Conservation (phyloP, 169 alveolate genomes). For the Plasmodium fragile region DNA sequence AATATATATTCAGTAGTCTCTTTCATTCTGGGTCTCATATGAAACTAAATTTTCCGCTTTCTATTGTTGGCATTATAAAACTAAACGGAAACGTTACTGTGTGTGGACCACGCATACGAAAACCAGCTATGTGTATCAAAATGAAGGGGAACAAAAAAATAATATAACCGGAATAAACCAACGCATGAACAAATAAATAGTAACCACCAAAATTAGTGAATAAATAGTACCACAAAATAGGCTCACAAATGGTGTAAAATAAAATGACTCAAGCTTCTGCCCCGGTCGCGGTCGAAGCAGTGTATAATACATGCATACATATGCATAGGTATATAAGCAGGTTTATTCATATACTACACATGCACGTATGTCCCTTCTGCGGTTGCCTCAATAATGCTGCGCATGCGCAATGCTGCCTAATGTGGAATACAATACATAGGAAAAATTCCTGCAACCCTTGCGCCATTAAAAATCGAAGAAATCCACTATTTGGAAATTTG, state of each 20-base stretch:
- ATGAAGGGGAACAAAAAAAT: background rate
- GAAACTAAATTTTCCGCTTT: background rate
- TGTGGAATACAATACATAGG: background rate
- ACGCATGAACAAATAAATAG: background rate
- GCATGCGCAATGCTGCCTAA: background rate
- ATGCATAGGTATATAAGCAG: background rate
- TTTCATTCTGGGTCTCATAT: background rate
- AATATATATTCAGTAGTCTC: background rate
- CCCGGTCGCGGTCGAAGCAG: background rate
- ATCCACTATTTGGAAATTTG: background rate
- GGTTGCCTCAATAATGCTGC: background rate
- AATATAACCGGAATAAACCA: background rate
- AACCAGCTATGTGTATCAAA: background rate
- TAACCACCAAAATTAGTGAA: background rate
- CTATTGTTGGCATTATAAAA: background rate
- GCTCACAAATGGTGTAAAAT: background rate
- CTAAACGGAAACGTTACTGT: background rate
- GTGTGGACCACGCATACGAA: slow-evolving; percentile 9
- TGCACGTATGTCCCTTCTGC: background rate
- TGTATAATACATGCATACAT: background rate
- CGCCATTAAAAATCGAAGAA: background rate
- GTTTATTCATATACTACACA: background rate
- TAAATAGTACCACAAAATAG: background rate
- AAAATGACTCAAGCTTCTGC: background rate
- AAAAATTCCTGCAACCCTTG: background rate